Evolutionary conservation across 352 stramenopile genomes (phyloP), one percentile per base, ranked within the genome.

Genomic region (Globisporangium irregulare): DNA sequence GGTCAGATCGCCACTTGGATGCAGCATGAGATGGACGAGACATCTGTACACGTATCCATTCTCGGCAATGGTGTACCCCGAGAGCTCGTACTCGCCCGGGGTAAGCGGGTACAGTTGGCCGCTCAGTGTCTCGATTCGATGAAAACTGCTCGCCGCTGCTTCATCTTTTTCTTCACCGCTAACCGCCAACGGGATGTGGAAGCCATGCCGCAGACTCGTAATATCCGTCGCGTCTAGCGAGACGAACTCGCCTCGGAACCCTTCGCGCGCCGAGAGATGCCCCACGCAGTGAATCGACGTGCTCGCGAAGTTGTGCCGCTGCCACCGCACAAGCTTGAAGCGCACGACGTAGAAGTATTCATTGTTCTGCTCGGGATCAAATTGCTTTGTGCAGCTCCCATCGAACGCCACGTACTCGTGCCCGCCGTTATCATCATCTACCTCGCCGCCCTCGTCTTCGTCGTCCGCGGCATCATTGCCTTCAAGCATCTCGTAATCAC

Each of bases 11-110:
- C 83, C 80, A 48, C 88, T 80, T 0, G 38, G 56, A 48, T 78
- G 61, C 8, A 92, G 71, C 8, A 66, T 71, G 3, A 92, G 3
- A 0, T 63, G 64, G 18, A 92, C 72, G 2, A 48, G 34, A 53
- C 79, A 92, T 59, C 86, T 75, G 69, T 90, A 89, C 8, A 90
- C 80, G 34, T 83, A 80, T 24, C 74, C 72, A 41, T 85, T 89
- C 56, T 81, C 75, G 9, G 76, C 81, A 9, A 91, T 84, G 1
- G 82, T 89, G 54, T 79, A 81, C 15, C 83, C 83, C 24, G 71
- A 70, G n/a, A 91, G 27, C 27, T 77, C 67, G 53, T 91, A 91
- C 0, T 32, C 55, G n/a, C 82, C 82, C 4, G 81, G 80, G 0
- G 78, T 89, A 34, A 91, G 57, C 6, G 81, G 82, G 18, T 73